Evolutionary conservation across 768 basidiomycete species (phyloP).

Genomic region (Crucibulum laeve): DNA sequence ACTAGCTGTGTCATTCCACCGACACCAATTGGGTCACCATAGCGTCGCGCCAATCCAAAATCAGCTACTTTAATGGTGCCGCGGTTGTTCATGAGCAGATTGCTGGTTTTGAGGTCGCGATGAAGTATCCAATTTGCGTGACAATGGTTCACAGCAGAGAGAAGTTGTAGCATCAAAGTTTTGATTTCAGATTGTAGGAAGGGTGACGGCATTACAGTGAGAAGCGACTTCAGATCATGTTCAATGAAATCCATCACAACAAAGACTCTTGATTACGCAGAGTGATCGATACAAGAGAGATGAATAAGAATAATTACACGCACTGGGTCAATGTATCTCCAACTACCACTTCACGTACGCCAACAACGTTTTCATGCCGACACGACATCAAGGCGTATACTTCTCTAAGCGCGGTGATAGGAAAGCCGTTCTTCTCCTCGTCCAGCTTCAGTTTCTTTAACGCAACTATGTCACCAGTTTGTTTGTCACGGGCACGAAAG

Average conservation of each 20-base stretch:
- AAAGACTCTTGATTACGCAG: slow-evolving; percentile 68
- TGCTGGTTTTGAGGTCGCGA: slow-evolving; percentile 95
- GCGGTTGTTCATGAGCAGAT: slow-evolving; percentile 97
- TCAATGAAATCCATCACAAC: slow-evolving; percentile 99
- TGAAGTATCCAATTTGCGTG: slow-evolving; percentile 98
- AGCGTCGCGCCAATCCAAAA: slow-evolving; percentile 93
- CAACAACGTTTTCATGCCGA: slow-evolving; percentile 92
- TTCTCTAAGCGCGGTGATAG: slow-evolving; percentile 94
- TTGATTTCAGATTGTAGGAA: slow-evolving; percentile 99
- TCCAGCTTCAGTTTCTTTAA: slow-evolving; percentile 98
- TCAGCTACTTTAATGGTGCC: slow-evolving; percentile 99
- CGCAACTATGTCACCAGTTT: slow-evolving; percentile 94
- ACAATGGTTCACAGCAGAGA: slow-evolving; percentile 91
- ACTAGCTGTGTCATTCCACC: slow-evolving; percentile 98
- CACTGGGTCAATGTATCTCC: slow-evolving; percentile 99
- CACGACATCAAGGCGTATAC: slow-evolving; percentile 95
- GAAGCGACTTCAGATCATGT: slow-evolving; percentile 95
- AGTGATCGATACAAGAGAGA: slow-evolving; percentile 24
- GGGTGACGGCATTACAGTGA: slow-evolving; percentile 92
- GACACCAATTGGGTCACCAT: slow-evolving; percentile 93
- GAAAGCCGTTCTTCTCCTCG: slow-evolving; percentile 98
- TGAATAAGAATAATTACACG: slow-evolving; percentile 35
- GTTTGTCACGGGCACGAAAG: slow-evolving; percentile 91
- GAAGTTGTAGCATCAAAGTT: slow-evolving; percentile 88
- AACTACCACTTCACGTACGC: slow-evolving; percentile 96